Evolutionary conservation across 306 rosid species (phyloP), one percentile per base, ranked within the genome.

Genomic region (Vigna nakashimae): DNA sequence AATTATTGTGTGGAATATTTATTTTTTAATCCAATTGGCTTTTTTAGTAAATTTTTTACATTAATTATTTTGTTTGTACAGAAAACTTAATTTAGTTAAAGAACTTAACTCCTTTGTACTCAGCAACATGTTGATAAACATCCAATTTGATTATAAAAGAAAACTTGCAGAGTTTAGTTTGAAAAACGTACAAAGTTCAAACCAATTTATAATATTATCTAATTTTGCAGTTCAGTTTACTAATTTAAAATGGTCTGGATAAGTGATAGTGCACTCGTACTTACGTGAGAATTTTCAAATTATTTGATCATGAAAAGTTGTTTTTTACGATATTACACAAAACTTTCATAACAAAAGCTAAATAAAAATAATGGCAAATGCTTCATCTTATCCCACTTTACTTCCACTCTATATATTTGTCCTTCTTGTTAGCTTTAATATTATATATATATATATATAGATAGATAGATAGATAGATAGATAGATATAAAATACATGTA

Each of bases 381-480:
- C 42, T 36, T 9, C 15, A 36, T 64, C 50, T 55, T 55, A 56
- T 73, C n/a, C 74, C 45, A n/a, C 84, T 73, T 65, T 66, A 28
- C 65, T 67, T 48, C 38, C 7, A 34, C 38, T 34, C 38, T 34
- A 67, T 46, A 74, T 46, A 42, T 42, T 9, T 58, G 38, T 40
- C 78, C 26, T 17, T 59, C 30, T 49, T 6, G 5, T 40, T 20
- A 40, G 30, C 49, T 50, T 50, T 50, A 38, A 18, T 5, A 28
- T 59, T 34, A 34, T 34, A 34, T 32, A 32, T 32, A 32, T 30
- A 48, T 79, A 50, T 50, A 50, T 50, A 50, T 50, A 50, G 15
- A 13, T 15, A 49, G 15, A 49, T 18, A 18, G 18, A 18, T 18
- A 18, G 20, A 36, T 18, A 16, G 16, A 51, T 51, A 51, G n/a